These are phyloP conservation scores for Pleurotus pulmonarius DNA, from an alignment of 768 basidiomycete genomes.

Conservation along the genomic window DNA sequence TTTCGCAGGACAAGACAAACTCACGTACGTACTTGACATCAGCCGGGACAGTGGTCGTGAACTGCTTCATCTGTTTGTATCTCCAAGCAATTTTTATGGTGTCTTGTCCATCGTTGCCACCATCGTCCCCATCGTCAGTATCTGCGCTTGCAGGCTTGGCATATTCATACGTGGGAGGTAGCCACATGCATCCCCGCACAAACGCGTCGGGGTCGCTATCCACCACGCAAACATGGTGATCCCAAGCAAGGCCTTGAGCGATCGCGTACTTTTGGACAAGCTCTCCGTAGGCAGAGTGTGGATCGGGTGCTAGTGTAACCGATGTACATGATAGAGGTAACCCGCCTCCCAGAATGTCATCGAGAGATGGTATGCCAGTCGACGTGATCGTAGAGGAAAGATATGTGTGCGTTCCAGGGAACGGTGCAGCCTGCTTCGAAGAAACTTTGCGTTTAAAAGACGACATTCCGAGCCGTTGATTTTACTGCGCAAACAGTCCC, in stretches of 20 bases:
- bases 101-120: slow-evolving; percentile 38
- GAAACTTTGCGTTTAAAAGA: slow-evolving; percentile 73
- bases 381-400: slow-evolving; percentile 64
- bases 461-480: slow-evolving; percentile 42
- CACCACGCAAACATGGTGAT: slow-evolving; percentile 68
- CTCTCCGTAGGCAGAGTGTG: slow-evolving; percentile 81
- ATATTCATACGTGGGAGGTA: slow-evolving; percentile 31
- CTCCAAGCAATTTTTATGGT: slow-evolving; percentile 97
- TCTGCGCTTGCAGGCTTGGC: slow-evolving; percentile 37
- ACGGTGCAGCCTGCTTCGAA: slow-evolving; percentile 36
- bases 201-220: slow-evolving; percentile 56
- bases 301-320: slow-evolving; percentile 77
- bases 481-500: neutral
- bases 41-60: slow-evolving; percentile 75
- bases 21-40: slow-evolving; percentile 49
- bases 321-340: slow-evolving; percentile 78
- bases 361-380: slow-evolving; percentile 88
- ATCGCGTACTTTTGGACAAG: slow-evolving; percentile 86
- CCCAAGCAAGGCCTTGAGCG: slow-evolving; percentile 76
- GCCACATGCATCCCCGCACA: slow-evolving; percentile 81
- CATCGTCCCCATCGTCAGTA: slow-evolving; percentile 21
- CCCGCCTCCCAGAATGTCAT: slow-evolving; percentile 93
- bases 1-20: slow-evolving; percentile 12
- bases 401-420: slow-evolving; percentile 55
- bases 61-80: slow-evolving; percentile 90